These are phyloP conservation scores for Pyrus bretschneideri DNA, from an alignment of 306 rosid genomes.

Conservation along the genomic window DNA sequence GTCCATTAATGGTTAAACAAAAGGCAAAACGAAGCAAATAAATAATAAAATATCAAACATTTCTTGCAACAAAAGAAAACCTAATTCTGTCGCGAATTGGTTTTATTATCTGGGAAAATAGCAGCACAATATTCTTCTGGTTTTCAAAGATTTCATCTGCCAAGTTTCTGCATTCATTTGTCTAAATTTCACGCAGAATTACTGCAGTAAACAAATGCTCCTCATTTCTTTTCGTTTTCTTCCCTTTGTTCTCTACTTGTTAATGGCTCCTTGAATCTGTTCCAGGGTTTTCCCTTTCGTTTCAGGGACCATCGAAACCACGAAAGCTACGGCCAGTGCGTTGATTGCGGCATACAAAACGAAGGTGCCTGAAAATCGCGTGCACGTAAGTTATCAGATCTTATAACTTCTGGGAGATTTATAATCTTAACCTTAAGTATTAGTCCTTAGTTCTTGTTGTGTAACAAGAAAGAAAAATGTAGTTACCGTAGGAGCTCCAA, in stretches of 20 bases:
- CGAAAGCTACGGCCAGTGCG: constrained; percentile 53
- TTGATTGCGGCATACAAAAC: constrained; percentile 68
- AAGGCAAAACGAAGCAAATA: too few relatives aligned
- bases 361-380: constrained; percentile 61
- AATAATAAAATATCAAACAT: too few relatives aligned
- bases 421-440: too few relatives aligned
- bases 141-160: neutral
- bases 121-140: neutral
- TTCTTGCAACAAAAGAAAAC: neutral
- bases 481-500: constrained; percentile 83
- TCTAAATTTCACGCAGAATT: neutral
- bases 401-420: neutral
- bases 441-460: too few relatives aligned
- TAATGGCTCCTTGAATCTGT: constrained; percentile 70
- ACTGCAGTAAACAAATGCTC: neutral
- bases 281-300: constrained; percentile 86
- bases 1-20: too few relatives aligned
- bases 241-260: constrained; percentile 21
- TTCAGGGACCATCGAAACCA: constrained; percentile 61
- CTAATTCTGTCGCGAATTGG: neutral
- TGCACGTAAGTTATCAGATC: constrained; percentile 4
- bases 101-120: neutral
- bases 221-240: neutral
- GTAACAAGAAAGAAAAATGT: neutral
- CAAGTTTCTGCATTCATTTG: neutral